A percentile compares a stretch with the other conserved stretches of the same genome.
phyloP scores from a whole-genome alignment of 1,284 basidiomycete species.

The Megacollybia platyphylla region DNA sequence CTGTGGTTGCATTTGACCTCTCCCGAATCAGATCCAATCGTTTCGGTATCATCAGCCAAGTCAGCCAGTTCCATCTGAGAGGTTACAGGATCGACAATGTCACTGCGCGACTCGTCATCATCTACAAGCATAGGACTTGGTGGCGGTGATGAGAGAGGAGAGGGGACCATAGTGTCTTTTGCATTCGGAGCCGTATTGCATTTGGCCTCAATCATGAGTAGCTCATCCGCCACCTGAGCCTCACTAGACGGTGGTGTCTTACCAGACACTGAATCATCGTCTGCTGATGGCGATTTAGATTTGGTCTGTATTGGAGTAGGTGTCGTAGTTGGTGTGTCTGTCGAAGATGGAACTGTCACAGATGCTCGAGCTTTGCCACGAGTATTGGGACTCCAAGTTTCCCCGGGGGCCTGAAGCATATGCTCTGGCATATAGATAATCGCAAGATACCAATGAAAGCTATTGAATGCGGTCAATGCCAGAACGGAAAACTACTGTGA shows the following conservation, averaged over 20 bases:
- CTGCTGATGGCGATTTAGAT: not conserved
- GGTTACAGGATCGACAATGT: not conserved
- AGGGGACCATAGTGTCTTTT: not conserved
- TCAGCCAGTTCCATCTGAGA: not conserved
- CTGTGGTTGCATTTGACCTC: conserved; percentile 1
- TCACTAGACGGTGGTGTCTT: not conserved
- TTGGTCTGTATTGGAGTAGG: not conserved
- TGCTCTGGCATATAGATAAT: conserved; percentile 80
- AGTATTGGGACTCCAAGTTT: conserved; percentile 6
- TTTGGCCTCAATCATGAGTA: not conserved
- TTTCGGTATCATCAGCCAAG: not conserved
- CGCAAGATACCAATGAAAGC: conserved; percentile 95
- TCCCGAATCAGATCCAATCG: not conserved
- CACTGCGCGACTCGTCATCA: not conserved
- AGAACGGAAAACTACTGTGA: not conserved
- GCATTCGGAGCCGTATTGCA: not conserved
- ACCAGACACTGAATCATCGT: not conserved
- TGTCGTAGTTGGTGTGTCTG: not conserved
- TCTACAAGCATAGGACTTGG: not conserved
- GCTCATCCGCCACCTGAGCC: not conserved
- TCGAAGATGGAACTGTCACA: not conserved
- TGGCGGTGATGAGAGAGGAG: not conserved
- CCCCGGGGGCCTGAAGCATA: conserved; percentile 32
- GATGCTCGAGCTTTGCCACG: conserved; percentile 6
- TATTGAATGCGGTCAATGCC: conserved; percentile 15